Evolutionary conservation across 176 grass and related monocot genomes (phyloP).

Genomic region (Eleusine indica): DNA sequence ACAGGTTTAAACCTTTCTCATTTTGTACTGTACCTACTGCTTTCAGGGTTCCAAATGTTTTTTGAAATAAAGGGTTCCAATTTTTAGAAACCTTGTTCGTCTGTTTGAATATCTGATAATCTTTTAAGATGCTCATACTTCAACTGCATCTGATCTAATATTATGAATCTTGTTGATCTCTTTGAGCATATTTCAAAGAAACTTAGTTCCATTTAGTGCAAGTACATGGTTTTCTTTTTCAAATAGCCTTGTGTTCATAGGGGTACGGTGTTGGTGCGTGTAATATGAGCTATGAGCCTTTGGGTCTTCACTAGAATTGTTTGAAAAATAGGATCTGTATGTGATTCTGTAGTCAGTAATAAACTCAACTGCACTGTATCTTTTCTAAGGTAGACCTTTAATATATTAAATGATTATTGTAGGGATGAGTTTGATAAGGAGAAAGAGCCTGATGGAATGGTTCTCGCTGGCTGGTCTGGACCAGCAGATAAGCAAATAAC

Average conservation of each 20-base stretch:
- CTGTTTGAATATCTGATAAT: background rate
- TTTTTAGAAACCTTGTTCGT: background rate
- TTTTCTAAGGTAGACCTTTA: slow-evolving; percentile 13
- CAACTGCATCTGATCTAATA: background rate
- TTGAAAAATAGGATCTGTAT: background rate
- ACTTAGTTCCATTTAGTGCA: background rate
- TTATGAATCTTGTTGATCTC: background rate
- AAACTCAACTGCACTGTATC: background rate
- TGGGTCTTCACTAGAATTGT: background rate
- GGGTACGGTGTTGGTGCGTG: too few relatives aligned
- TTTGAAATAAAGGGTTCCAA: background rate
- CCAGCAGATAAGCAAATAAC: slow-evolving; percentile 48
- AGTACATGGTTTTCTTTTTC: background rate
- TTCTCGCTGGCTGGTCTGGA: slow-evolving; percentile 79
- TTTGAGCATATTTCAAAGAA: background rate
- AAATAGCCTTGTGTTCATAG: background rate
- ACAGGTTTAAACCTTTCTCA: slow-evolving; percentile 59
- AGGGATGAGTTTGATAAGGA: slow-evolving; percentile 94
- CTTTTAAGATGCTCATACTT: background rate
- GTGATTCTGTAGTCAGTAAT: too few relatives aligned
- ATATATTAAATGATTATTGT: slow-evolving; percentile 39
- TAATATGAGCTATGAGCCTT: background rate
- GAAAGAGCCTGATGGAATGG: slow-evolving; percentile 93
- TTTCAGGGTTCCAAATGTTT: background rate
- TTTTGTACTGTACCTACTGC: background rate